phyloP scores from a whole-genome alignment of 805 yeast genomes.

The Scheffersomyces amazonensis region DNA sequence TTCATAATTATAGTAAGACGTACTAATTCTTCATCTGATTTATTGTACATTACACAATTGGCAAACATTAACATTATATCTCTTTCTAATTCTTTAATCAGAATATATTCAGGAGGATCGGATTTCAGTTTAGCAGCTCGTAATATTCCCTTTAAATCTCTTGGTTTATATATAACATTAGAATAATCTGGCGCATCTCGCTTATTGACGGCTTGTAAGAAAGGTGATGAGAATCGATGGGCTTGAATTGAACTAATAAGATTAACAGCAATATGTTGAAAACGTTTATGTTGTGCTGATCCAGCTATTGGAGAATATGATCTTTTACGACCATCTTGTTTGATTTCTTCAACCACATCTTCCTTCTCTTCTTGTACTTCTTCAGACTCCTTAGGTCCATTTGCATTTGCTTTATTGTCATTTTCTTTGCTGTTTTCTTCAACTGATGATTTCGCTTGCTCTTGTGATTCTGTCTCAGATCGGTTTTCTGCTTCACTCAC shows the following conservation, averaged over 20 bases:
- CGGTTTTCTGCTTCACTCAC: slow-evolving; percentile 3
- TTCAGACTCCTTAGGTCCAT: too few species aligned
- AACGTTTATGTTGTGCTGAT: slow-evolving; percentile 43
- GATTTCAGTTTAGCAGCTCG: slow-evolving; percentile 47
- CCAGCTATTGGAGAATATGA: slow-evolving; percentile 16
- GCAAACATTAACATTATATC: slow-evolving; percentile 77
- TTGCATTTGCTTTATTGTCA: slow-evolving; percentile 2
- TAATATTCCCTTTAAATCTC: slow-evolving; percentile 64
- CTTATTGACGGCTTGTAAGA: slow-evolving; percentile 64
- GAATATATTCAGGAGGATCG: slow-evolving; percentile 42
- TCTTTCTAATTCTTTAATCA: slow-evolving; percentile 60
- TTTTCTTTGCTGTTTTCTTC: slow-evolving; percentile 2
- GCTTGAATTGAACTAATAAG: slow-evolving; percentile 64
- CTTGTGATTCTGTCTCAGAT: neutral
- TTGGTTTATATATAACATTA: slow-evolving; percentile 58
- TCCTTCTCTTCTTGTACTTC: slow-evolving; percentile 1
- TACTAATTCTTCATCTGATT: slow-evolving; percentile 58
- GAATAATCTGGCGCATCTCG: slow-evolving; percentile 70
- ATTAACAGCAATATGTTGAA: slow-evolving; percentile 60
- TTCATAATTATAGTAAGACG: slow-evolving; percentile 69
- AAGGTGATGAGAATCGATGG: slow-evolving; percentile 71
- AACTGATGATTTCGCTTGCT: slow-evolving; percentile 1
- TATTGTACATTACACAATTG: slow-evolving; percentile 80
- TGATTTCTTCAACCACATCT: neutral
- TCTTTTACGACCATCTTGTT: slow-evolving; percentile 9